A percentile compares a stretch with the other conserved stretches of the same genome.
phyloP scores from a whole-genome alignment of 441 rosid species.

The Euphorbia celastroides region DNA sequence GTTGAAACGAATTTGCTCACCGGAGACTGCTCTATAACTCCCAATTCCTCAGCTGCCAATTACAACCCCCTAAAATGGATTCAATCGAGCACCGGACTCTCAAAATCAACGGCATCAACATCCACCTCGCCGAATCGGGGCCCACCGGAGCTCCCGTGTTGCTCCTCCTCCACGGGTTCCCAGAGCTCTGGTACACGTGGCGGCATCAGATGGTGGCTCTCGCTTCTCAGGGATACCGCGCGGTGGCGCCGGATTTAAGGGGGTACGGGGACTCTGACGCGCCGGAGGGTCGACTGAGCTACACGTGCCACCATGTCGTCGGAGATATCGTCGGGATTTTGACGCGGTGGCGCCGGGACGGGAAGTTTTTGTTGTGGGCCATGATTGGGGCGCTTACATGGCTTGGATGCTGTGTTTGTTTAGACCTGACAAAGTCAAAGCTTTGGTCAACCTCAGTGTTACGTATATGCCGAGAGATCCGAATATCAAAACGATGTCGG shows the following conservation, averaged over 20 bases:
- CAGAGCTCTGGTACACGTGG: slow-evolving; percentile 81
- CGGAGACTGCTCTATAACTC: too few species aligned
- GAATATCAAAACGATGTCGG: slow-evolving; percentile 27
- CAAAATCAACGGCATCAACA: slow-evolving; percentile 53
- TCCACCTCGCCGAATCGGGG: slow-evolving; percentile 70
- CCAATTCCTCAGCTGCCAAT: background rate
- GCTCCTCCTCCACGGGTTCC: slow-evolving; percentile 72
- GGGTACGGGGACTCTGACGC: slow-evolving; percentile 78
- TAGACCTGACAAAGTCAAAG: slow-evolving; percentile 64
- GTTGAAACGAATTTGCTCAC: too few species aligned
- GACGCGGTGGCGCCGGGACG: slow-evolving; percentile 39
- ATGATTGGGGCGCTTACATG: slow-evolving; percentile 67
- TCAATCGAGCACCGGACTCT: slow-evolving; percentile 41
- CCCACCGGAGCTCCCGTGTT: slow-evolving; percentile 38
- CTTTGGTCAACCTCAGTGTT: slow-evolving; percentile 55
- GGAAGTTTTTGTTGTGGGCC: slow-evolving; percentile 68
- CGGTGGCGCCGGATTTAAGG: slow-evolving; percentile 73
- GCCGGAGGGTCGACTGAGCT: slow-evolving; percentile 33
- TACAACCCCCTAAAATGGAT: slow-evolving; percentile 20
- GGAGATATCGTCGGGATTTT: slow-evolving; percentile 59
- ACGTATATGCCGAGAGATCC: slow-evolving; percentile 48
- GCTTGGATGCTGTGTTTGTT: slow-evolving; percentile 63
- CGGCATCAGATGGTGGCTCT: slow-evolving; percentile 64
- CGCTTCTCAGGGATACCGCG: slow-evolving; percentile 59
- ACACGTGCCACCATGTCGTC: slow-evolving; percentile 43